Percentiles rank a stretch among this genome's conserved stretches.
Conservation (phyloP, 768 basidiomycete species). For the Mycena vitilis region DNA sequence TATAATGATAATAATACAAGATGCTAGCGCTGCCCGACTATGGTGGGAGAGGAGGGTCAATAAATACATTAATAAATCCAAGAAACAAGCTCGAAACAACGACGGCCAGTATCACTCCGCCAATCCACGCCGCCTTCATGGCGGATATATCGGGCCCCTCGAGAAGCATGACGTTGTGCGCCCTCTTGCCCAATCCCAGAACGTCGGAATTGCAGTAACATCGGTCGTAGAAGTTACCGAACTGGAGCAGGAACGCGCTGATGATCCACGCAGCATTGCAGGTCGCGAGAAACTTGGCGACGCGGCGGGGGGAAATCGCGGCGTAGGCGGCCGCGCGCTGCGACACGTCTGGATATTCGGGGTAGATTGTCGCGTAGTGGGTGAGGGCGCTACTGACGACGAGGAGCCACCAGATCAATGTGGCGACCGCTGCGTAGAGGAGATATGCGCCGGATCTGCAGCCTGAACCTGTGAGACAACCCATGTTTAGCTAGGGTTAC, state of each 20-base stretch:
- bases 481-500: no score
- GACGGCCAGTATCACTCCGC: constrained; percentile 28
- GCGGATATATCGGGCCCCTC: constrained; percentile 20
- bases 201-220: constrained; percentile 48
- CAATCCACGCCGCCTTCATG: constrained; percentile 26
- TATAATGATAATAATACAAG: no score
- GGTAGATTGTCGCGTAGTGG: constrained; percentile 23
- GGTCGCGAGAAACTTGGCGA: constrained; percentile 43
- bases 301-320: constrained; percentile 40
- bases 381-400: constrained; percentile 43
- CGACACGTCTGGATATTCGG: constrained; percentile 6
- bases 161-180: constrained; percentile 28
- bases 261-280: constrained; percentile 43
- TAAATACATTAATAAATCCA: constrained; percentile 19
- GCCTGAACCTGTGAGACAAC: constrained; percentile 37
- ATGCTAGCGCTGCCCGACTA: no score
- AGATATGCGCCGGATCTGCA: constrained; percentile 49
- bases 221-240: constrained; percentile 38
- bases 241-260: constrained; percentile 45
- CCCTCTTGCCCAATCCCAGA: constrained; percentile 29
- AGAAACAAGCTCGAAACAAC: constrained; percentile 14
- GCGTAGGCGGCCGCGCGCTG: constrained; percentile 8
- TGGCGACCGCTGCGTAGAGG: constrained; percentile 44
- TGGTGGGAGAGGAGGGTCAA: constrained; percentile 4
- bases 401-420: constrained; percentile 44